phyloP scores from a whole-genome alignment of 2,329 filamentous ascomycete genomes.

The Pseudocercospora fijiensis region DNA sequence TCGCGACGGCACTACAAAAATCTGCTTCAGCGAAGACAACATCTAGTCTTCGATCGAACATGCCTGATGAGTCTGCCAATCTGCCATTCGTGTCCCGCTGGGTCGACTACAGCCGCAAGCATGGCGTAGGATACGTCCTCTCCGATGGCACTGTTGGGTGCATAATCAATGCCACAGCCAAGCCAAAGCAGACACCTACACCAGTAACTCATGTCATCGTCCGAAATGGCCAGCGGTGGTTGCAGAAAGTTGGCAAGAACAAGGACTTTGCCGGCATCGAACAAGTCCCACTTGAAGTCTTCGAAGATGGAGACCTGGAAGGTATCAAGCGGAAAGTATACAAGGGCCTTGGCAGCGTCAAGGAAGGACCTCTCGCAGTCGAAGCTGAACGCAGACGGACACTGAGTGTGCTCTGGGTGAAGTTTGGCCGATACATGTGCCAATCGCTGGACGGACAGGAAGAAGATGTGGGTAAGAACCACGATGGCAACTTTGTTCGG shows the following conservation, averaged over 20 bases:
- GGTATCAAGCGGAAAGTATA: constrained; percentile 62
- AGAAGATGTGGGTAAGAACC: constrained; percentile 29
- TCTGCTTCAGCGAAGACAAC: constrained; percentile 27
- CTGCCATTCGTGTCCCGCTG: constrained; percentile 67
- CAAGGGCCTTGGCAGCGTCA: constrained; percentile 45
- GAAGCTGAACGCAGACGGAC: constrained; percentile 52
- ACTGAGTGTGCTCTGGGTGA: constrained; percentile 62
- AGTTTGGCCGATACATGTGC: constrained; percentile 69
- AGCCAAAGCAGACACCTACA: constrained; percentile 33
- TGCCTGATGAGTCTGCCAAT: constrained; percentile 38
- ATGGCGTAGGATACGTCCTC: constrained; percentile 79
- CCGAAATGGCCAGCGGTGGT: constrained; percentile 68
- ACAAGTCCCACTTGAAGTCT: constrained; percentile 62
- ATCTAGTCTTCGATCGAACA: constrained; percentile 17
- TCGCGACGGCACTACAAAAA: constrained; percentile 46
- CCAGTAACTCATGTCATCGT: constrained; percentile 72
- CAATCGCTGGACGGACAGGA: constrained; percentile 47
- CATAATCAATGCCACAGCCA: constrained; percentile 50
- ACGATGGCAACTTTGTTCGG: constrained; percentile 60
- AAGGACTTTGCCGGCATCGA: constrained; percentile 61
- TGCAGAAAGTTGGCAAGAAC: constrained; percentile 42
- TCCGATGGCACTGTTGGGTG: constrained; percentile 80
- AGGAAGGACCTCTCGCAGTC: constrained; percentile 33
- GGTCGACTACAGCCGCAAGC: constrained; percentile 88
- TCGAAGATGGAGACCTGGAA: constrained; percentile 66